Conservation (phyloP, 306 rosid species). For the peach (Prunus persica) region Prunus_persica_NCBIv2 NC_034011.1:18768501-18769000, state of each 20-base stretch:
- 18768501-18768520: conserved; percentile 92
- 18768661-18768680: conserved; percentile 96
- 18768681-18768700: conserved; percentile 99
- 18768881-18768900: conserved; percentile 61
- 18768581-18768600: conserved; percentile 72
- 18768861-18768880: conserved; percentile 83
- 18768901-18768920: conserved; percentile 78
- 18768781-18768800: conserved; percentile 71
- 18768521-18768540: conserved; percentile 93
- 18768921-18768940: conserved; percentile 49
- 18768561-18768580: conserved; percentile 90
- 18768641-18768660: conserved; percentile 97
- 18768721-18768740: conserved; percentile 90
- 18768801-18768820: conserved; percentile 86
- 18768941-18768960: conserved; percentile 53
- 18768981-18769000: conserved; percentile 48
- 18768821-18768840: conserved; percentile 97
- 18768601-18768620: conserved; percentile 94
- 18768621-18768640: conserved; percentile 86
- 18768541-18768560: conserved; percentile 90
- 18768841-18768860: conserved; percentile 75
- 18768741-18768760: conserved; percentile 82
- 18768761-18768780: conserved; percentile 81
- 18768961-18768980: conserved; percentile 57
- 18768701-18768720: conserved; percentile 97